Conservation (phyloP, 768 basidiomycete genomes). For the Lyophyllum decastes region DNA sequence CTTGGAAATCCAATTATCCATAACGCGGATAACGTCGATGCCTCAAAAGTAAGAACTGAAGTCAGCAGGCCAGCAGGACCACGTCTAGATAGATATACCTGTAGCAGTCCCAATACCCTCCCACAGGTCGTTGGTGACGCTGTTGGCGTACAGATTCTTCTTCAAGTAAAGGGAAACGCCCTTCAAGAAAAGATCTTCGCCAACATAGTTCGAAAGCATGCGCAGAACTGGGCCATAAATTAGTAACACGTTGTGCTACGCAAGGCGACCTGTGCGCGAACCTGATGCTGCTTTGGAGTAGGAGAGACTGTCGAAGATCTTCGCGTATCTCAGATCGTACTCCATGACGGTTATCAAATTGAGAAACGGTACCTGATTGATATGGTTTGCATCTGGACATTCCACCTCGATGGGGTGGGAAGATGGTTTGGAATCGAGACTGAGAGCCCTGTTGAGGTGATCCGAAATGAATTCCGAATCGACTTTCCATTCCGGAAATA, state of each 20-base stretch:
- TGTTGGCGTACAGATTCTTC: conserved; percentile 82
- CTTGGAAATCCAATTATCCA: conserved; percentile 92
- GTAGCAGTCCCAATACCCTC: conserved; percentile 78
- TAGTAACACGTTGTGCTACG: not conserved
- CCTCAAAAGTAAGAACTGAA: conserved; percentile 29
- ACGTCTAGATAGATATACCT: conserved; percentile 30
- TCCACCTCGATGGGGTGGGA: conserved; percentile 94
- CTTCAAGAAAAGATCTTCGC: conserved; percentile 84
- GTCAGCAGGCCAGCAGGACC: not conserved
- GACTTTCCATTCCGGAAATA: conserved; percentile 87
- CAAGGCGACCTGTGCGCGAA: conserved; percentile 26
- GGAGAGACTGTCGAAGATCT: conserved; percentile 89
- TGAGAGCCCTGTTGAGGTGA: conserved; percentile 75
- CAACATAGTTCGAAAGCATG: conserved; percentile 89
- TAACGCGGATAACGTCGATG: conserved; percentile 72
- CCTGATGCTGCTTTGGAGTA: conserved; percentile 85
- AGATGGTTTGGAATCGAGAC: conserved; percentile 81
- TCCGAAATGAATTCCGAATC: conserved; percentile 79
- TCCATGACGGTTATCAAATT: not conserved
- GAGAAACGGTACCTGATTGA: conserved; percentile 58
- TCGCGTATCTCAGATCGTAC: conserved; percentile 1
- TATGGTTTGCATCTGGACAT: conserved; percentile 83
- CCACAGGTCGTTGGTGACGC: conserved; percentile 86
- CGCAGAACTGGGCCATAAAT: conserved; percentile 65
- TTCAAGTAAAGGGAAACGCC: conserved; percentile 93